phyloP scores from a whole-genome alignment of 1,139 yeast genomes.

The Suhomyces terraborum region DNA sequence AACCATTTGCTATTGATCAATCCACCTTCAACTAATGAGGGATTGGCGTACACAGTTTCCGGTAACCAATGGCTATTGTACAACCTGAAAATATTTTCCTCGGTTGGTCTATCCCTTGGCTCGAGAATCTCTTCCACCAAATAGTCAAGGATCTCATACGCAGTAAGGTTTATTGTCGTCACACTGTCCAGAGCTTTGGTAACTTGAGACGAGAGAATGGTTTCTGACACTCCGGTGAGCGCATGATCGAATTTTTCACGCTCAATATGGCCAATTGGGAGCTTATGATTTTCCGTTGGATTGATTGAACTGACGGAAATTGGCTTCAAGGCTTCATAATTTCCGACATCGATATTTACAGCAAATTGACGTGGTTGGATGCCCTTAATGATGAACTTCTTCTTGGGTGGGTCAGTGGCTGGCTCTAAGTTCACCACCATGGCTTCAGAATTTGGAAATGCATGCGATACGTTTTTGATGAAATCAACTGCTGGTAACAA shows the following conservation, averaged over 20 bases:
- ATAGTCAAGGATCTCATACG: conserved; percentile 37
- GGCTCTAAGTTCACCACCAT: conserved; percentile 73
- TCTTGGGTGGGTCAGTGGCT: conserved; percentile 51
- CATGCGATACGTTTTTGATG: conserved; percentile 88
- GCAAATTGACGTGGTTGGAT: conserved; percentile 55
- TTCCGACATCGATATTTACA: conserved; percentile 46
- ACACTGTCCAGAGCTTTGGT: conserved; percentile 19
- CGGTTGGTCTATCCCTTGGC: conserved; percentile 25
- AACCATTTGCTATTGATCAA: conserved; percentile 42
- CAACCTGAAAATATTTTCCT: conserved; percentile 36
- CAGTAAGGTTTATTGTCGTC: conserved; percentile 30
- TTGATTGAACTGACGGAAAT: conserved; percentile 13
- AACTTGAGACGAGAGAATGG: conserved; percentile 28
- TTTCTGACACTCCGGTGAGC: conserved; percentile 28
- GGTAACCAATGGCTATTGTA: conserved; percentile 48
- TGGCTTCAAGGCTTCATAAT: conserved; percentile 46
- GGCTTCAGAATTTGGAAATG: conserved; percentile 90
- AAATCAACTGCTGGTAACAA: conserved; percentile 94
- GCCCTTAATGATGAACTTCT: conserved; percentile 89
- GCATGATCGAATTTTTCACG: conserved; percentile 34
- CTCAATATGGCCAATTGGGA: conserved; percentile 45
- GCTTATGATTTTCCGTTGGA: conserved; percentile 21
- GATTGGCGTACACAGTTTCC: conserved; percentile 44
- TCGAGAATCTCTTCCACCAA: conserved; percentile 35
- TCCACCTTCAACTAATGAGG: conserved; percentile 41